Percentiles rank a stretch among this genome's conserved stretches.
phyloP scores from a whole-genome alignment of 1,139 yeast genomes.

The Zhuliangozyma parablackwelliae region DNA sequence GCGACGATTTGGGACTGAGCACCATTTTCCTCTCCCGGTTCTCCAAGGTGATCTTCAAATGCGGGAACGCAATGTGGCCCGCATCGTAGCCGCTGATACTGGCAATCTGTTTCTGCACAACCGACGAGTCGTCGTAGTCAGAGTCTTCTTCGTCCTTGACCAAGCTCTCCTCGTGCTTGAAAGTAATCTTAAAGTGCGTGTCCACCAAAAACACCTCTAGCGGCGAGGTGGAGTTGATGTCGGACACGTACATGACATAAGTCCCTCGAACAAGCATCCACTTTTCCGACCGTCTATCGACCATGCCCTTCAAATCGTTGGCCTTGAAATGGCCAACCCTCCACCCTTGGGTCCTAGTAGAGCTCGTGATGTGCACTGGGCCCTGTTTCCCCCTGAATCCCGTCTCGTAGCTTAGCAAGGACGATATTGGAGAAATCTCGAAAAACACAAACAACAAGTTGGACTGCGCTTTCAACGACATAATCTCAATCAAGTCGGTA shows the following conservation, averaged over 20 bases:
- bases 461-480: slow-evolving; percentile 74
- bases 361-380: slow-evolving; percentile 68
- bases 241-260: slow-evolving; percentile 80
- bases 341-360: slow-evolving; percentile 92
- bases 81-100: slow-evolving; percentile 19
- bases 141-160: slow-evolving; percentile 31
- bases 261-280: slow-evolving; percentile 89
- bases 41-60: slow-evolving; percentile 60
- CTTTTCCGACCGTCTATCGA: slow-evolving; percentile 81
- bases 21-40: slow-evolving; percentile 77
- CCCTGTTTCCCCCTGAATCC: slow-evolving; percentile 91
- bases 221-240: slow-evolving; percentile 81
- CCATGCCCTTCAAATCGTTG: slow-evolving; percentile 78
- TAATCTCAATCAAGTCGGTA: slow-evolving; percentile 50
- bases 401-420: slow-evolving; percentile 76
- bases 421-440: slow-evolving; percentile 84
- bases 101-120: slow-evolving; percentile 23
- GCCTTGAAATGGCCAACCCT: slow-evolving; percentile 85
- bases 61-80: slow-evolving; percentile 29
- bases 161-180: slow-evolving; percentile 33
- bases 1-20: slow-evolving; percentile 67
- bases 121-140: slow-evolving; percentile 42
- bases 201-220: slow-evolving; percentile 89
- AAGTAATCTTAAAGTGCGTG: slow-evolving; percentile 53
- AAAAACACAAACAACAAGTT: slow-evolving; percentile 79